These are phyloP conservation scores for Candida succiphila DNA, from an alignment of 805 yeast species.

Conservation along the genomic window DNA sequence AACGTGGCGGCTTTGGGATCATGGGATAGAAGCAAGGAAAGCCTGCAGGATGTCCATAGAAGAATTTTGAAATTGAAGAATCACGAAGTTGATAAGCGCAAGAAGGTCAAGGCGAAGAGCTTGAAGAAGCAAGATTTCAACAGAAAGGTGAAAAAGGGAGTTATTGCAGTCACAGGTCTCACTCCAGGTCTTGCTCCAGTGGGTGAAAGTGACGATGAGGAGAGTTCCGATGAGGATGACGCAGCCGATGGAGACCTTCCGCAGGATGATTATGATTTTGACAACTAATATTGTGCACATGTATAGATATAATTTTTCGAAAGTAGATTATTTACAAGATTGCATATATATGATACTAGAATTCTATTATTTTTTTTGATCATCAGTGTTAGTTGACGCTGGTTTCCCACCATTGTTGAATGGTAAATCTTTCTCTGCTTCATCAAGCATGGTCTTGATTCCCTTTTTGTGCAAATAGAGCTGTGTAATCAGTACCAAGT, in stretches of 20 bases:
- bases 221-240: slow-evolving; percentile 11
- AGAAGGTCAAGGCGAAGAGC: slow-evolving; percentile 22
- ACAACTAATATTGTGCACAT: slow-evolving; percentile 13
- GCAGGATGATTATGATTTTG: slow-evolving; percentile 22
- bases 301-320: neutral
- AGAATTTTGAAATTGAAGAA: slow-evolving; percentile 35
- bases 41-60: slow-evolving; percentile 30
- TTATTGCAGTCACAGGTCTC: slow-evolving; percentile 46
- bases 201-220: slow-evolving; percentile 46
- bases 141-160: slow-evolving; percentile 32
- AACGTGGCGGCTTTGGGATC: slow-evolving; percentile 29
- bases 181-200: slow-evolving; percentile 87
- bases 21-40: slow-evolving; percentile 31
- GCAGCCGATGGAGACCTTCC: slow-evolving; percentile 4
- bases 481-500: slow-evolving; percentile 1
- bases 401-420: slow-evolving; percentile 60
- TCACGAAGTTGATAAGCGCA: slow-evolving; percentile 26
- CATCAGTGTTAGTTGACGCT: slow-evolving; percentile 4
- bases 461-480: slow-evolving; percentile 58
- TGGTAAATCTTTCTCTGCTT: slow-evolving; percentile 85
- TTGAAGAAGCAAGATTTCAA: slow-evolving; percentile 24
- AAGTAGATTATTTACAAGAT: neutral
- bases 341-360: too few relatives aligned
- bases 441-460: slow-evolving; percentile 74
- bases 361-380: slow-evolving; percentile 1